phyloP scores from a whole-genome alignment of 2,329 filamentous ascomycete genomes.

The Diaporthe australafricana region DNA sequence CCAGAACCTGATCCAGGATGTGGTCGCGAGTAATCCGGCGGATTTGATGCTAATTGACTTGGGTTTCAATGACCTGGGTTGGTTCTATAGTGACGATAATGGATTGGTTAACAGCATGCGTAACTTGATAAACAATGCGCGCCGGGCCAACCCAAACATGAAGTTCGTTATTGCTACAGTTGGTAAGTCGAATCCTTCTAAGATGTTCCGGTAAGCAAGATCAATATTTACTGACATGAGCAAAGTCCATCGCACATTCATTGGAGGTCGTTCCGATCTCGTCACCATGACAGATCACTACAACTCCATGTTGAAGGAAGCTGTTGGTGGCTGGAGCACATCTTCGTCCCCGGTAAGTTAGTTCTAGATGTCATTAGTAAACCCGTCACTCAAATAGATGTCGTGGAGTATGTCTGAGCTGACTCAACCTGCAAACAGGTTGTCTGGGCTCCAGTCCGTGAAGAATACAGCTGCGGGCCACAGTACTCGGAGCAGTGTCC shows the following conservation, averaged over 20 bases:
- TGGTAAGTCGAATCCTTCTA: constrained; percentile 40
- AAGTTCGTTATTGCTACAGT: constrained; percentile 46
- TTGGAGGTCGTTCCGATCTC: constrained; percentile 29
- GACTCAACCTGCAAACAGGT: background rate
- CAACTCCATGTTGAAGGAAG: constrained; percentile 42
- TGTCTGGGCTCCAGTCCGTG: constrained; percentile 39
- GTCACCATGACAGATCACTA: constrained; percentile 41
- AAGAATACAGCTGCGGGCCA: constrained; percentile 44
- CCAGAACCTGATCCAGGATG: constrained; percentile 43
- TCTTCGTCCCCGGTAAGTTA: constrained; percentile 43
- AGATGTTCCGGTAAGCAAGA: background rate
- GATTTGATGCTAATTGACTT: constrained; percentile 49
- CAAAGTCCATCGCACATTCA: background rate
- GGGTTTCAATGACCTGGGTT: constrained; percentile 49
- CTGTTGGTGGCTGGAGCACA: constrained; percentile 42
- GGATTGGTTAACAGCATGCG: constrained; percentile 40
- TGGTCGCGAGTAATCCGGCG: constrained; percentile 45
- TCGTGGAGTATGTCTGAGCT: constrained; percentile 42
- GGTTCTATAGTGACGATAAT: constrained; percentile 41
- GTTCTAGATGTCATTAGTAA: background rate
- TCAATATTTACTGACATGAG: background rate
- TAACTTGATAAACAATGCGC: constrained; percentile 45
- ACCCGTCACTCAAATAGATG: background rate
- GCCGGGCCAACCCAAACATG: constrained; percentile 43
- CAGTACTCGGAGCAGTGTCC: constrained; percentile 37